phyloP scores from a whole-genome alignment of 371 early-diverging fungal species.

The Mucor lusitanicus region DNA sequence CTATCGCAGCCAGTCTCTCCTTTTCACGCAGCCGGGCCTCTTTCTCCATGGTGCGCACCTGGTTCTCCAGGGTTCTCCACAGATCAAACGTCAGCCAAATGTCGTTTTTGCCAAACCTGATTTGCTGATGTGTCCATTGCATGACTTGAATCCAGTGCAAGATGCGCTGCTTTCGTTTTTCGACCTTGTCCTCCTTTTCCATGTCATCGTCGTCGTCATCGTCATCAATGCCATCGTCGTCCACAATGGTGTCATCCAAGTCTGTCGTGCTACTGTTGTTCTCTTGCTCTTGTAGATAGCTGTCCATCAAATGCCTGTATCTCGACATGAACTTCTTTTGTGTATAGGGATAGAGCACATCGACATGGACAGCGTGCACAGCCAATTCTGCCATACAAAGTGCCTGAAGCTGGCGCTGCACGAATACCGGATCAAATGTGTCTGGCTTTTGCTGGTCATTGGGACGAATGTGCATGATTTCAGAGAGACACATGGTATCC shows the following conservation, averaged over 20 bases:
- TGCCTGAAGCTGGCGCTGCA: slow-evolving; percentile 50
- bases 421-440: slow-evolving; percentile 30
- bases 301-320: slow-evolving; percentile 38
- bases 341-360: slow-evolving; percentile 34
- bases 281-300: neutral
- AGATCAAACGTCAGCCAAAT: slow-evolving; percentile 69
- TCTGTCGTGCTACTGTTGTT: neutral
- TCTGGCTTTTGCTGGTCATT: slow-evolving; percentile 30
- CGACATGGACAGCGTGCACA: slow-evolving; percentile 28
- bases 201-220: neutral
- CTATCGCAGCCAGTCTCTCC: slow-evolving; percentile 24
- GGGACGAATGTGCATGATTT: slow-evolving; percentile 59
- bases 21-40: slow-evolving; percentile 55
- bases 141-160: slow-evolving; percentile 25
- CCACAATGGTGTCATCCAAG: neutral
- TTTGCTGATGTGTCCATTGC: slow-evolving; percentile 41
- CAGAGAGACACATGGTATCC: slow-evolving; percentile 63
- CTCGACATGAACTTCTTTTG: slow-evolving; percentile 60
- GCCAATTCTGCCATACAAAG: slow-evolving; percentile 41
- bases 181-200: neutral
- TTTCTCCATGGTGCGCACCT: slow-evolving; percentile 70
- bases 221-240: slow-evolving; percentile 1
- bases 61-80: slow-evolving; percentile 78
- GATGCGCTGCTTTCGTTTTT: neutral
- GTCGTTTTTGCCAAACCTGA: slow-evolving; percentile 45